Evolutionary conservation across 2,329 filamentous ascomycete genomes (phyloP).

Genomic region (Macroventuria anomochaeta): DNA sequence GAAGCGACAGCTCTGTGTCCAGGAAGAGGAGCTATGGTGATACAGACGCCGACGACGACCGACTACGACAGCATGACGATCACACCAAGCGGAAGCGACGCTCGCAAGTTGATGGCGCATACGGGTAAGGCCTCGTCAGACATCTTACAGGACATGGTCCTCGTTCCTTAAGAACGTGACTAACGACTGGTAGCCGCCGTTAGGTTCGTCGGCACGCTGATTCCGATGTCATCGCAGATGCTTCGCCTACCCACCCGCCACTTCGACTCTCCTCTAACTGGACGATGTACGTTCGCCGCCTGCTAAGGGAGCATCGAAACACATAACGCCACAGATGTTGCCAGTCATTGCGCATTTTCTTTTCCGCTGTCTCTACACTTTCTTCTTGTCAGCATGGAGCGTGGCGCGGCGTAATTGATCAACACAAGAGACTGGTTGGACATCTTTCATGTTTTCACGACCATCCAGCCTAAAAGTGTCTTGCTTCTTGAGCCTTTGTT

Average conservation of each 20-base stretch:
- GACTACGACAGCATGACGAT: constrained; percentile 46
- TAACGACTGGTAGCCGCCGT: constrained; percentile 10
- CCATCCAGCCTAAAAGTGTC: not conserved
- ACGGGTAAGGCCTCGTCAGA: constrained; percentile 36
- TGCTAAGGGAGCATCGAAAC: not conserved
- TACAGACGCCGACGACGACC: constrained; percentile 39
- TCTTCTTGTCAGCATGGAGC: not conserved
- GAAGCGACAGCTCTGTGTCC: constrained; percentile 42
- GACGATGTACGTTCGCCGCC: not conserved
- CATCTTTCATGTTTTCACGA: not conserved
- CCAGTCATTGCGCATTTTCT: not conserved
- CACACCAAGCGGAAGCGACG: constrained; percentile 46
- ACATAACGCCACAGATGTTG: not conserved
- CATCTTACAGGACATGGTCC: not conserved
- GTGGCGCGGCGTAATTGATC: constrained; percentile 1
- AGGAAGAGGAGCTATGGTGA: constrained; percentile 49
- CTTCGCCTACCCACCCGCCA: not conserved
- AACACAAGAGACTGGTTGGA: not conserved
- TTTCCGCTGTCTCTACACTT: not conserved
- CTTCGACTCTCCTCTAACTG: not conserved
- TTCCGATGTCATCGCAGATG: no score
- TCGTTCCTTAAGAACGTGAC: not conserved
- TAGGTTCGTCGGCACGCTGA: not conserved
- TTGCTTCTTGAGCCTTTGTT: not conserved
- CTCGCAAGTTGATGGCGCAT: constrained; percentile 45